These are phyloP conservation scores for Leptodermis oblonga DNA, from an alignment of 257 asterid species.

Conservation along the genomic window DNA sequence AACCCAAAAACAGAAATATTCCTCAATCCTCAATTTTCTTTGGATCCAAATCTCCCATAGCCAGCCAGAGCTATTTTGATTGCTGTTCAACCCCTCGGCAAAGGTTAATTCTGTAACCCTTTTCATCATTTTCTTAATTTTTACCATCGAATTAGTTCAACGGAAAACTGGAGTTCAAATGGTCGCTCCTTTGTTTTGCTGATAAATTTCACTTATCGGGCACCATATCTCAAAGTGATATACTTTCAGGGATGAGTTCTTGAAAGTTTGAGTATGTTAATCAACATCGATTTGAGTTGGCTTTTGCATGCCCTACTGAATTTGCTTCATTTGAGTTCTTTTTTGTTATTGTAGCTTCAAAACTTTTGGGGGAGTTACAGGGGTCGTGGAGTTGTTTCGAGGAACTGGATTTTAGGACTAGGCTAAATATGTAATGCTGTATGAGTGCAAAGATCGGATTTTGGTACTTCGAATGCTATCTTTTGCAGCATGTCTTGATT, in stretches of 20 bases:
- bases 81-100: neutral
- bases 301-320: neutral
- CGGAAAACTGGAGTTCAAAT: too few species aligned
- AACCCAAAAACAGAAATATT: neutral
- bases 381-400: neutral
- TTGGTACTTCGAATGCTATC: neutral
- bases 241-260: neutral
- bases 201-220: neutral
- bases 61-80: constrained; percentile 1
- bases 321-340: neutral
- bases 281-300: neutral
- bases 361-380: neutral
- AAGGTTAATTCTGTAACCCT: constrained; percentile 2
- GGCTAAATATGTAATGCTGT: neutral
- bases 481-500: neutral
- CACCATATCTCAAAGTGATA: neutral
- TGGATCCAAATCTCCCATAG: neutral
- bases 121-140: neutral
- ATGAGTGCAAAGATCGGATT: neutral
- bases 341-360: neutral
- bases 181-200: neutral
- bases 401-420: neutral
- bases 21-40: too few species aligned
- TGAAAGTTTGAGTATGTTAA: neutral
- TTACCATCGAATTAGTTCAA: neutral